Percentiles rank a stretch among this genome's conserved stretches.
phyloP scores from a whole-genome alignment of 2,329 filamentous ascomycete species.

The Paracoccidioides brasiliensis region DNA sequence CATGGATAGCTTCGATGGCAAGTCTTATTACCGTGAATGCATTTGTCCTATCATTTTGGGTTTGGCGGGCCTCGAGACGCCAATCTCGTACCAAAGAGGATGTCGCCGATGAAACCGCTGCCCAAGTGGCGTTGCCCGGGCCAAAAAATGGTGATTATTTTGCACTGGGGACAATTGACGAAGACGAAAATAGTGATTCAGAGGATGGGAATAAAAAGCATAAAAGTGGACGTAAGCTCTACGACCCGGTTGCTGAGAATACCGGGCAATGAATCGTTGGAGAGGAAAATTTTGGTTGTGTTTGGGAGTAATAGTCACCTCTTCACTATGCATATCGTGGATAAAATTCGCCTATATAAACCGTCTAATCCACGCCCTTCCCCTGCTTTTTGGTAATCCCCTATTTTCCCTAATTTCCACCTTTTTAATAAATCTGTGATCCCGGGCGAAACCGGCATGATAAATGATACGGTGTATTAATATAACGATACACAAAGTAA shows the following conservation, averaged over 20 bases:
- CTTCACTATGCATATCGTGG: background rate
- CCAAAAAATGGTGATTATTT: background rate
- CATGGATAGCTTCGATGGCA: slow-evolving; percentile 1
- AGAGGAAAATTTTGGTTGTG: background rate
- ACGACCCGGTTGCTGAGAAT: background rate
- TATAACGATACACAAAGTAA: too few species aligned
- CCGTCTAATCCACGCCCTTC: too few species aligned
- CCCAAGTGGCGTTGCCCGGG: background rate
- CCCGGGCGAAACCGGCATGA: too few species aligned
- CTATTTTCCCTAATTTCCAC: too few species aligned
- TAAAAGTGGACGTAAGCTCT: background rate
- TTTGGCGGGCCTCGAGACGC: background rate
- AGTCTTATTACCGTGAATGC: background rate
- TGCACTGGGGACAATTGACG: background rate
- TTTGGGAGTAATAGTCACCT: background rate
- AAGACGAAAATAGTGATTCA: background rate
- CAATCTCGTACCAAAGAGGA: background rate
- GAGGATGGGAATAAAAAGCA: background rate
- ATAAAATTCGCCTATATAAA: background rate
- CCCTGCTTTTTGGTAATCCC: too few species aligned
- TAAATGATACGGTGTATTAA: too few species aligned
- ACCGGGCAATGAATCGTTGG: background rate
- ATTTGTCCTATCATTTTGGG: background rate
- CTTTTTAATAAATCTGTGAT: too few species aligned
- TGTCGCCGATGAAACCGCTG: background rate